Evolutionary conservation across 1,139 yeast genomes (phyloP), one percentile per base, ranked within the genome.

Genomic region (Yamadazyma atlantica): DNA sequence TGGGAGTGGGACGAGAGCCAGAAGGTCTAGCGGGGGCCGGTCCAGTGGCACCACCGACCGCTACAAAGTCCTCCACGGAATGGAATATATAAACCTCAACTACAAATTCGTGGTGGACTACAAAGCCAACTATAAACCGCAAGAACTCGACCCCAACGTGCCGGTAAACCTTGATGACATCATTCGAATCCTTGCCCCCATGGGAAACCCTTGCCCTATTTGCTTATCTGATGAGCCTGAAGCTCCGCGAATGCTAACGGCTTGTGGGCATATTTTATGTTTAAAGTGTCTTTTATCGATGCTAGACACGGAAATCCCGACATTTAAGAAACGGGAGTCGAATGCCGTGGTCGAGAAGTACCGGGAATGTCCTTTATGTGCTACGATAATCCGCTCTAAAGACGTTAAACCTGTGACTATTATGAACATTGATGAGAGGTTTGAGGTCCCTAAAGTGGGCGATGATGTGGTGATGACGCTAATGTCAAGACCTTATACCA

Each of bases 221-320:
- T 94, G 99, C 57, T 68, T 92, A 13, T 75, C 84, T 23, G 95
- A 86, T 38, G 83, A 81, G 15, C 85, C 92, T 8, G 75, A 85
- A 27, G 97, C 97, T 0, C 97, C 98, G 1, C 69, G 97, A 39
- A 94, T 94, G 97, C 80, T 89, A 23, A 66, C 72, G 9, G 75
- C 82, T 13, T 94, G 99, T 64, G 98, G 99, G 3, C 99, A 94
- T 56, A 75, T 89, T 11, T 76, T 92, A 53, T 94, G 99, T 56
- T 73, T 80, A 39, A 80, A 89, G 21, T 94, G 99, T 57, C 62
- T 90, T 28, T 60, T 88, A 37, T 76, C 90, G 28, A 77, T 86
- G 52, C 64, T 88, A 38, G 86, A 79, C 29, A 77, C 84, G 15
- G 80, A 78, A 35, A 63, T 73, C 2, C 71, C 76, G 1, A 51